These are phyloP conservation scores for Botrytis fragariae DNA, from an alignment of 2,329 filamentous ascomycete genomes.

Conservation along the genomic window DNA sequence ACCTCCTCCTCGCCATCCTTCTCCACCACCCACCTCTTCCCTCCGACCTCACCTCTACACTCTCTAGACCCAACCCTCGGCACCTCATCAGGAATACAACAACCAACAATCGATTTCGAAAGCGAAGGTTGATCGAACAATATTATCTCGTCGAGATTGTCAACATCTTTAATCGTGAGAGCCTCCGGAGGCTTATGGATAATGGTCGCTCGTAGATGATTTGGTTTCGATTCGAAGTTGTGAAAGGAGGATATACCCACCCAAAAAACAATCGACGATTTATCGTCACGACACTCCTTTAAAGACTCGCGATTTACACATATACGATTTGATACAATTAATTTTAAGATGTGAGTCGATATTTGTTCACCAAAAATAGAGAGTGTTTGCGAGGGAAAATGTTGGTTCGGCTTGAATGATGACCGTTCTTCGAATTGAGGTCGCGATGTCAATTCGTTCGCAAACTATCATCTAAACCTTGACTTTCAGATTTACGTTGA, in stretches of 20 bases:
- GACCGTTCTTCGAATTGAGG: background rate
- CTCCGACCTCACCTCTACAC: slow-evolving; percentile 9
- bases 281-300: slow-evolving; percentile 42
- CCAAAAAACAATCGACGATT: slow-evolving; percentile 31
- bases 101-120: background rate
- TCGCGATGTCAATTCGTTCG: slow-evolving; percentile 29
- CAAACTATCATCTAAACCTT: slow-evolving; percentile 8
- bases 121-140: slow-evolving; percentile 30
- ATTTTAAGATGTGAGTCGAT: slow-evolving; percentile 34
- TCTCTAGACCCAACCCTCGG: slow-evolving; percentile 13
- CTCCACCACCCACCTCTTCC: slow-evolving; percentile 6
- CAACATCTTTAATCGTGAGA: slow-evolving; percentile 24
- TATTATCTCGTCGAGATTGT: slow-evolving; percentile 20
- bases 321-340: slow-evolving; percentile 8
- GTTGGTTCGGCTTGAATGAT: background rate
- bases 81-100: slow-evolving; percentile 10
- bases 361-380: background rate
- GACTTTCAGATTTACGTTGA: slow-evolving; percentile 22
- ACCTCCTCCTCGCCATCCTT: background rate
- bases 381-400: background rate
- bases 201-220: slow-evolving; percentile 37
- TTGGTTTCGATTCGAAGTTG: slow-evolving; percentile 31
- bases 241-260: slow-evolving; percentile 26
- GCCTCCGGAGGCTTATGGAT: slow-evolving; percentile 38
- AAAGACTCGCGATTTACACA: slow-evolving; percentile 27